Evolutionary conservation across 2,329 filamentous ascomycete species (phyloP).

Genomic region (Xylaria sp.): DNA sequence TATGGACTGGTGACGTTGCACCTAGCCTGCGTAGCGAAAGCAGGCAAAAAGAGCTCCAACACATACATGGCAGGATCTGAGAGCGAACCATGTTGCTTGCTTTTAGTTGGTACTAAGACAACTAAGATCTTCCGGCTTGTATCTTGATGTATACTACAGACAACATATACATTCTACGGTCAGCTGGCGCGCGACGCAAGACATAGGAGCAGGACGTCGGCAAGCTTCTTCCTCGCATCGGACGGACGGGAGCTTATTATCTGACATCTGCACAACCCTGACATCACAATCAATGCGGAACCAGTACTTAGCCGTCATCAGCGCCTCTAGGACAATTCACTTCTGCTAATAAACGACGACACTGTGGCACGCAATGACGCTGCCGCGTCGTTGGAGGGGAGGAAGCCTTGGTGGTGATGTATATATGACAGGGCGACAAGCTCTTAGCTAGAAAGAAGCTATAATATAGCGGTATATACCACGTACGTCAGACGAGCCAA

Average conservation of each 20-base stretch:
- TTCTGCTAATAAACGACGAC: conserved; percentile 17
- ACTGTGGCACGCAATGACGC: conserved; percentile 22
- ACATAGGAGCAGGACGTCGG: conserved; percentile 14
- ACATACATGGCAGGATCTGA: conserved; percentile 23
- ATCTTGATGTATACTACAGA: not conserved
- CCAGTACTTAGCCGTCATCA: not conserved
- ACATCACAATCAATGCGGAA: conserved; percentile 23
- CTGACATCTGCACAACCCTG: conserved; percentile 22
- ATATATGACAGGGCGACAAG: conserved; percentile 14
- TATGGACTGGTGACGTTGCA: conserved; percentile 32
- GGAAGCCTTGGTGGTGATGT: conserved; percentile 5
- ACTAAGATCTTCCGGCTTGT: not conserved
- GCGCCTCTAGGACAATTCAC: not conserved
- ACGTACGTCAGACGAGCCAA: not conserved
- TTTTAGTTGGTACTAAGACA: conserved; percentile 1
- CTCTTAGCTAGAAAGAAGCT: not conserved
- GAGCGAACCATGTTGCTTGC: conserved; percentile 10
- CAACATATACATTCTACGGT: conserved; percentile 11
- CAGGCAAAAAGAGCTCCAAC: conserved; percentile 11
- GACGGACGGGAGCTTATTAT: conserved; percentile 31
- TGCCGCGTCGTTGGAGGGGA: conserved; percentile 1
- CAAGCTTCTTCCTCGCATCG: conserved; percentile 12
- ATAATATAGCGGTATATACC: not conserved
- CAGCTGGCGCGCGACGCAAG: conserved; percentile 21
- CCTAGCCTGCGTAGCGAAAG: conserved; percentile 6